A percentile compares a stretch with the other conserved stretches of the same genome.
Conservation (phyloP, 768 basidiomycete genomes). For the Collybiopsis confluens region DNA sequence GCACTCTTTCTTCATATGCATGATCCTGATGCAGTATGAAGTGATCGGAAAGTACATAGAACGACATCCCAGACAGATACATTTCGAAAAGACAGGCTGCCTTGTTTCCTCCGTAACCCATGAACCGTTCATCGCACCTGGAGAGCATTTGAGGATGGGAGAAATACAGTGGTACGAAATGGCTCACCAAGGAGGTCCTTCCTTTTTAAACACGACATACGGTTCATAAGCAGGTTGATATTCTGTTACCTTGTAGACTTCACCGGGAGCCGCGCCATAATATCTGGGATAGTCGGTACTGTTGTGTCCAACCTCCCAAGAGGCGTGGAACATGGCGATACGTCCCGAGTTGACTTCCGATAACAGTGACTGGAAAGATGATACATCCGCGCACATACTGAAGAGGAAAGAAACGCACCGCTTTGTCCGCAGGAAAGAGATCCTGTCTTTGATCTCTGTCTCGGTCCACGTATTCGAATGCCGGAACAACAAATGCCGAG, state of each 20-base stretch:
- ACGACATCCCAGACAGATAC: slow-evolving; percentile 81
- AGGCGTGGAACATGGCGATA: slow-evolving; percentile 73
- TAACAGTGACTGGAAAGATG: slow-evolving; percentile 43
- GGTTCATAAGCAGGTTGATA: slow-evolving; percentile 89
- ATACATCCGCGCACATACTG: background rate
- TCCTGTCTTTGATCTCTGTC: slow-evolving; percentile 55
- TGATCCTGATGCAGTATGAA: slow-evolving; percentile 89
- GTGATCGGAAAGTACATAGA: slow-evolving; percentile 81
- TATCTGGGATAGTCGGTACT: slow-evolving; percentile 75
- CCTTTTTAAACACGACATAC: slow-evolving; percentile 77
- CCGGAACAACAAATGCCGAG: slow-evolving; percentile 77
- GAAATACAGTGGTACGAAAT: too few relatives aligned
- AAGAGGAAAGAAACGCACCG: slow-evolving; percentile 33
- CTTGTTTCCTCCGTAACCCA: slow-evolving; percentile 91
- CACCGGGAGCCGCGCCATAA: slow-evolving; percentile 55
- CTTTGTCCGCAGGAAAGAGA: slow-evolving; percentile 66
- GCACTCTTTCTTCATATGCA: slow-evolving; percentile 68
- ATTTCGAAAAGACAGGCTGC: slow-evolving; percentile 91
- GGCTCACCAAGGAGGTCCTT: slow-evolving; percentile 66
- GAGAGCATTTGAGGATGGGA: background rate
- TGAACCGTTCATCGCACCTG: slow-evolving; percentile 89
- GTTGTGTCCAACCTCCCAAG: slow-evolving; percentile 77
- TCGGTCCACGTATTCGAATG: slow-evolving; percentile 74
- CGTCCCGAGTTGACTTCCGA: slow-evolving; percentile 50
- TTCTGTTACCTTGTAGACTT: slow-evolving; percentile 68